Evolutionary conservation across 768 basidiomycete genomes (phyloP).

Genomic region (Lepiota brunneoincarnata): DNA sequence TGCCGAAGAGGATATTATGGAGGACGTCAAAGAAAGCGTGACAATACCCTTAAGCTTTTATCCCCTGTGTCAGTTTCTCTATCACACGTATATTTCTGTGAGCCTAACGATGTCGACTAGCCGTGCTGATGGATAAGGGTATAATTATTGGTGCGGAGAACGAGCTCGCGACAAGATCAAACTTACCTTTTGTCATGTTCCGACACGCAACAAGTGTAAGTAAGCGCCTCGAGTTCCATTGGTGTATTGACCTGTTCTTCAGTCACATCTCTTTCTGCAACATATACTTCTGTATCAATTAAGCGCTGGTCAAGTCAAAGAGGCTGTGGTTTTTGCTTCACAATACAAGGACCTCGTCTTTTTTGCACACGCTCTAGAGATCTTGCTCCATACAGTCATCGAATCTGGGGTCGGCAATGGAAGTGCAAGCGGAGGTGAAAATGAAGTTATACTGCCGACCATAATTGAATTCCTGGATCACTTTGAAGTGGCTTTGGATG

Average conservation of each 20-base stretch:
- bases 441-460: slow-evolving; percentile 50
- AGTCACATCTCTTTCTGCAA: slow-evolving; percentile 95
- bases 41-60: slow-evolving; percentile 93
- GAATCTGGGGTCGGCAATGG: slow-evolving; percentile 69
- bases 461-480: slow-evolving; percentile 92
- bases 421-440: slow-evolving; percentile 26
- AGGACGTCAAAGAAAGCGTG: slow-evolving; percentile 87
- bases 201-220: slow-evolving; percentile 86
- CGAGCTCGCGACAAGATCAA: slow-evolving; percentile 72
- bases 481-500: slow-evolving; percentile 87
- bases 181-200: slow-evolving; percentile 88
- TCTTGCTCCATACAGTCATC: slow-evolving; percentile 89
- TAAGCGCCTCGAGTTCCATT: slow-evolving; percentile 8
- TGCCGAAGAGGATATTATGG: slow-evolving; percentile 31
- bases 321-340: slow-evolving; percentile 83
- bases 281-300: slow-evolving; percentile 87
- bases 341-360: slow-evolving; percentile 88
- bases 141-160: slow-evolving; percentile 96
- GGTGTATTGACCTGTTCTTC: slow-evolving; percentile 6
- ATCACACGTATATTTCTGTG: neutral
- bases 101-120: slow-evolving; percentile 37
- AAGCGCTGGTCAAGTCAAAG: slow-evolving; percentile 54
- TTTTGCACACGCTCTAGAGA: slow-evolving; percentile 92
- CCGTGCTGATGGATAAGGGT: slow-evolving; percentile 98
- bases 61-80: slow-evolving; percentile 70